These are phyloP conservation scores for Eleusine indica DNA, from an alignment of 176 grass and related monocot genomes.

Conservation along the genomic window DNA sequence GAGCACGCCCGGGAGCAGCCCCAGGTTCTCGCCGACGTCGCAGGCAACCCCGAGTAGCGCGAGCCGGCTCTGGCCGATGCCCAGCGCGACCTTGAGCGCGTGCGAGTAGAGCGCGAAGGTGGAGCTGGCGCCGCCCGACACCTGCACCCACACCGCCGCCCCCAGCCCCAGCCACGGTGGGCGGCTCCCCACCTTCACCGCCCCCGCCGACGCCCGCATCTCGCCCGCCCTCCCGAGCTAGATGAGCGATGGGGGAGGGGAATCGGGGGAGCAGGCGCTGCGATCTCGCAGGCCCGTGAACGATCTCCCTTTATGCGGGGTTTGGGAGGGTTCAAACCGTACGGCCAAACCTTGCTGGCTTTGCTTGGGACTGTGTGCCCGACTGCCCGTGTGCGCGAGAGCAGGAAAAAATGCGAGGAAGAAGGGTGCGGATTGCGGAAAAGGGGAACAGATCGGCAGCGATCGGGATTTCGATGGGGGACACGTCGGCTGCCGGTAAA, in stretches of 20 bases:
- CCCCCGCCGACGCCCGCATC: conserved; percentile 36
- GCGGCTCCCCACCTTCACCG: conserved; percentile 81
- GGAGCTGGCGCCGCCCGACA: conserved; percentile 67
- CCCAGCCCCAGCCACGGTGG: conserved; percentile 85
- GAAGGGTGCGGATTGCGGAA: background rate
- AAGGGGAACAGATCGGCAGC: background rate
- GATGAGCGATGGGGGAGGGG: background rate
- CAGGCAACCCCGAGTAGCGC: conserved; percentile 84
- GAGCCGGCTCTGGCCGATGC: conserved; percentile 74
- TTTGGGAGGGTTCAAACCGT: background rate
- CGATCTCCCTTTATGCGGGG: background rate
- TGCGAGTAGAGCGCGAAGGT: conserved; percentile 96
- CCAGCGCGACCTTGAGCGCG: conserved; percentile 68
- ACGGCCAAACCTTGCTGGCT: background rate
- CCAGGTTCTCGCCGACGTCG: conserved; percentile 88
- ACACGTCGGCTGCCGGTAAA: background rate
- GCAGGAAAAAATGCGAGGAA: background rate
- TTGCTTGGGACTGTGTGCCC: background rate
- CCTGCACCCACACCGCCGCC: conserved; percentile 82
- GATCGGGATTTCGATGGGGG: background rate
- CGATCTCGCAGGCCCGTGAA: background rate
- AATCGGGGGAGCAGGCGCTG: background rate
- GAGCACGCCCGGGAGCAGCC: conserved; percentile 68
- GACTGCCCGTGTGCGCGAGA: background rate
- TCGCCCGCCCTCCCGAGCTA: background rate